Base-by-base conservation (phyloP, 2,329 filamentous ascomycete species). In the Aspergillus puulaauensis region DNA sequence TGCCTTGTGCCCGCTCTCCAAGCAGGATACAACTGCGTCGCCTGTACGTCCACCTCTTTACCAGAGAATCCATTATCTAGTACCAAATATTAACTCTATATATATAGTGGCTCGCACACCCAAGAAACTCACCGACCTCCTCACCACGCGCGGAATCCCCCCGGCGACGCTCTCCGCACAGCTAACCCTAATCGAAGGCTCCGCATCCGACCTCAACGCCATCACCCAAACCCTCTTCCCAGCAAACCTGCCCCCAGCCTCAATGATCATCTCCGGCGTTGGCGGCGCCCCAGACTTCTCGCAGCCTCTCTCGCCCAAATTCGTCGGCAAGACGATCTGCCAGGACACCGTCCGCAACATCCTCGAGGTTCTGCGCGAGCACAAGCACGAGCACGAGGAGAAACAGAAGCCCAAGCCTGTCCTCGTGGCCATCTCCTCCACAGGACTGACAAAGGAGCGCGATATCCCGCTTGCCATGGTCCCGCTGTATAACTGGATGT, bases 181-280 rank as follows among this genome's bases (percentile, higher is more conserved):
- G 54, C 77, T 84, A 35, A 79, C 74, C 57, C 78, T 83, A 56
- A 69, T 81, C 57, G 40, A 76, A 61, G 82, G 82, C 60, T 73
- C 80, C 62, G 76, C 77, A 24, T 77, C 75, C 49, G 74, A 82
- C 60, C 40, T 74, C 35, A 54, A 64, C 3, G 72, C 73, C 19
- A 75, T 83, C 17, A 73, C 76, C 39, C 56, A 69, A 15, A 70
- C 76, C 19, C 63, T 73, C 17, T 52, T 44, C 40, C 50, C 50
- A 7, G 24, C 24, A 21, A 64, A 68, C 19, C 60, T 66, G 64
- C 31, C 57, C 57, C 21, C 58, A 65, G 74, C 78, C 60, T 69
- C 19, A 24, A 54, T 73, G 8, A 78, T 84, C 55, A 61, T 82
- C 47, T 76, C 72, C 31, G 82, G 81, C 15, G 74, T 85, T 35